Percentiles rank a stretch among this genome's conserved stretches.
Evolutionary conservation across 2,329 filamentous ascomycete species (phyloP).

Genomic region (Cadophora sp.): DNA sequence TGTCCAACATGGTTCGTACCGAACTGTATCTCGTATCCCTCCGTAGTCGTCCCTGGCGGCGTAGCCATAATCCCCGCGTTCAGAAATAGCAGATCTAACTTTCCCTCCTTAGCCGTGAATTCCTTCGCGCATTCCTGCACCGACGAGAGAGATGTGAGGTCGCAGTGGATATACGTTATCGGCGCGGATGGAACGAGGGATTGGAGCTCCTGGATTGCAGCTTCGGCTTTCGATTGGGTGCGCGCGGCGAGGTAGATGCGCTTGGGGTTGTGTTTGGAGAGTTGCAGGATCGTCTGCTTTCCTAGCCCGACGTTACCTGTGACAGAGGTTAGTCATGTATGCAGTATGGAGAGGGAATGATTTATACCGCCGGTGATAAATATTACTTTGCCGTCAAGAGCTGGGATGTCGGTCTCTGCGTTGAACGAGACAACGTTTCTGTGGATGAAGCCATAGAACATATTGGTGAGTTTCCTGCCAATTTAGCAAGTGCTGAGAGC

Average conservation of each 20-base stretch:
- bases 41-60: constrained; percentile 48
- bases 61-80: constrained; percentile 55
- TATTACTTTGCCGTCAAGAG: constrained; percentile 51
- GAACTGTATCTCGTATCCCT: constrained; percentile 58
- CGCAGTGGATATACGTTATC: constrained; percentile 50
- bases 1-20: constrained; percentile 58
- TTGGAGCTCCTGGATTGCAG: constrained; percentile 50
- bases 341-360: not conserved
- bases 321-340: not conserved
- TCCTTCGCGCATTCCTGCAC: constrained; percentile 50
- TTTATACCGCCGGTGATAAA: constrained; percentile 53
- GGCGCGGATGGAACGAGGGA: constrained; percentile 35
- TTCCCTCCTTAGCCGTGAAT: constrained; percentile 46
- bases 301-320: constrained; percentile 53
- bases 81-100: constrained; percentile 54
- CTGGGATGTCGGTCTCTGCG: constrained; percentile 46
- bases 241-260: constrained; percentile 50
- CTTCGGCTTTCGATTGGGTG: constrained; percentile 47
- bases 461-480: not conserved
- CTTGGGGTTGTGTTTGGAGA: constrained; percentile 50
- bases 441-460: constrained; percentile 32
- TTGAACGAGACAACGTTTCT: constrained; percentile 28
- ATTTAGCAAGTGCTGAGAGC: not conserved
- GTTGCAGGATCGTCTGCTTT: constrained; percentile 49
- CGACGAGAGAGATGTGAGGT: constrained; percentile 53